phyloP scores from a whole-genome alignment of 495 filamentous ascomycete genomes.

The Glonium stellatum region DNA sequence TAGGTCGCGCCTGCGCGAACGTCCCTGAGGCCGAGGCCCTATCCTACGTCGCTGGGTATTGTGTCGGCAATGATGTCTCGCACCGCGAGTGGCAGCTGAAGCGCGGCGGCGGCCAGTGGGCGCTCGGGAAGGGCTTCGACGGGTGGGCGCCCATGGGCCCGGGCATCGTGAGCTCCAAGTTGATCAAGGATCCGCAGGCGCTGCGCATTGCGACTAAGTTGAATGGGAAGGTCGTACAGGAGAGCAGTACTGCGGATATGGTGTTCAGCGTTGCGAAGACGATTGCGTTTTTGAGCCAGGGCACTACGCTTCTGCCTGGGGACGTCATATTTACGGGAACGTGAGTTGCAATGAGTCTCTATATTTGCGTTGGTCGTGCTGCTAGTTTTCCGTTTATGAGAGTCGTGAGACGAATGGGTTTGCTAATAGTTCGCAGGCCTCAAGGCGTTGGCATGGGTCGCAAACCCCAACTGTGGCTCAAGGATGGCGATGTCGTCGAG shows the following conservation, averaged over 20 bases:
- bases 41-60: constrained; percentile 71
- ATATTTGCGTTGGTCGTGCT: not conserved
- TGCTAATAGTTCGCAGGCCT: constrained; percentile 4
- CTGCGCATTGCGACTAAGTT: constrained; percentile 40
- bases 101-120: constrained; percentile 75
- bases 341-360: not conserved
- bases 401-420: not conserved
- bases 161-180: constrained; percentile 49
- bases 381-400: not conserved
- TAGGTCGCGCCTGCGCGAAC: constrained; percentile 63
- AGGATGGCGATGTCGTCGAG: constrained; percentile 15
- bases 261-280: constrained; percentile 43
- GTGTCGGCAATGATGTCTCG: constrained; percentile 75
- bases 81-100: constrained; percentile 81
- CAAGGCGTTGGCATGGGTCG: constrained; percentile 14
- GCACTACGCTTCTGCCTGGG: constrained; percentile 42
- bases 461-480: constrained; percentile 13
- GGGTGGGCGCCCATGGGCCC: constrained; percentile 85
- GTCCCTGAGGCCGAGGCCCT: constrained; percentile 61
- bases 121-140: constrained; percentile 77
- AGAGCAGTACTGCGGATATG: constrained; percentile 46
- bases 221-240: constrained; percentile 45
- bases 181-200: constrained; percentile 35
- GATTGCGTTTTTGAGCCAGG: constrained; percentile 44
- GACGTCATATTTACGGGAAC: constrained; percentile 46